A percentile compares a stretch with the other conserved stretches of the same genome.
Evolutionary conservation across 2,329 filamentous ascomycete species (phyloP).

Genomic region (Knufia petricola): DNA sequence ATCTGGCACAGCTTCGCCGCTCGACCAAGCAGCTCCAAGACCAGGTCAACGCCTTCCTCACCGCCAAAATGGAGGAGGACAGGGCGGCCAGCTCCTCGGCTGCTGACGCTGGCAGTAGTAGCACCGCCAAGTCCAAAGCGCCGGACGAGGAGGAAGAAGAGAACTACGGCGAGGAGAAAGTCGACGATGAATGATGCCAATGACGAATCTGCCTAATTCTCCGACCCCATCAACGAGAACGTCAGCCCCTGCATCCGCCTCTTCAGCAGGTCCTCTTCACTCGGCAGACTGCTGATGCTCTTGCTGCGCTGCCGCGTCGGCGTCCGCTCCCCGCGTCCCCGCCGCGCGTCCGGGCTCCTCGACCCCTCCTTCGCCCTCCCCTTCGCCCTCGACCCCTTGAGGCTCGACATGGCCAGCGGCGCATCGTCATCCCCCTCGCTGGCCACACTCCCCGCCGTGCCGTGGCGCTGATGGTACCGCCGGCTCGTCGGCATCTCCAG

Average conservation of each 20-base stretch:
- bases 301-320: slow-evolving; percentile 17
- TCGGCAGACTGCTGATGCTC: slow-evolving; percentile 42
- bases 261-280: slow-evolving; percentile 48
- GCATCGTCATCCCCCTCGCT: slow-evolving; percentile 22
- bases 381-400: slow-evolving; percentile 14
- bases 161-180: slow-evolving; percentile 74
- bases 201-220: no score
- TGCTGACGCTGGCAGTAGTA: no score
- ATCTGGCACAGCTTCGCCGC: slow-evolving; percentile 42
- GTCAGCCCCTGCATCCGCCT: slow-evolving; percentile 47
- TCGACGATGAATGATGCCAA: slow-evolving; percentile 56
- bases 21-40: slow-evolving; percentile 44
- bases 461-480: slow-evolving; percentile 19
- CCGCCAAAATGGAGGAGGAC: slow-evolving; percentile 53
- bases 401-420: slow-evolving; percentile 23
- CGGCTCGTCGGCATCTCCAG: slow-evolving; percentile 14
- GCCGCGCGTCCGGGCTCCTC: slow-evolving; percentile 1
- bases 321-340: slow-evolving; percentile 17
- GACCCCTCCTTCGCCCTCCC: slow-evolving; percentile 7
- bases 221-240: slow-evolving; percentile 41
- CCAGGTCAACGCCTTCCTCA: slow-evolving; percentile 51
- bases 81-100: slow-evolving; percentile 32
- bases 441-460: slow-evolving; percentile 43
- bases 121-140: slow-evolving; percentile 29
- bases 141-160: slow-evolving; percentile 42